These are phyloP conservation scores for Rhododendron ferrugineum DNA, from an alignment of 148 eudicot species.

Conservation along the genomic window DNA sequence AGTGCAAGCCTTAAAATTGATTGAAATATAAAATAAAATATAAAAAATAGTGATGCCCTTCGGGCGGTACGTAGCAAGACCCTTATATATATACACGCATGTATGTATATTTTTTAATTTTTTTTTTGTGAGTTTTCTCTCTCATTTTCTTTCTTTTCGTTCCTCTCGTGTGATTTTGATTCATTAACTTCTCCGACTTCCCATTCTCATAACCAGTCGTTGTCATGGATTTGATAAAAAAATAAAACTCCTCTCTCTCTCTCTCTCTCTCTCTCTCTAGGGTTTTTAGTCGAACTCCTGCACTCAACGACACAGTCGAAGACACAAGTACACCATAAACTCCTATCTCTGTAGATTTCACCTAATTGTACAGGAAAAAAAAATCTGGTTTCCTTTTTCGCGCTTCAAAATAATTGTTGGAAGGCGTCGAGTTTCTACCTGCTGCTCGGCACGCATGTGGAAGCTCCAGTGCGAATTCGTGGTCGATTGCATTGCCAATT, in stretches of 20 bases:
- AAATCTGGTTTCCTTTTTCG: background rate
- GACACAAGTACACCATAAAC: background rate
- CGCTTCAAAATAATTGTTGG: background rate
- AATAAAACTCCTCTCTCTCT: background rate
- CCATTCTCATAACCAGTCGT: conserved; percentile 6
- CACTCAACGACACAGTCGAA: background rate
- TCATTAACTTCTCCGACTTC: conserved; percentile 11
- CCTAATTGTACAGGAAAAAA: background rate
- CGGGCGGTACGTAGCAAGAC: too few species aligned
- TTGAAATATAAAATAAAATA: too few species aligned
- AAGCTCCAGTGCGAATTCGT: background rate
- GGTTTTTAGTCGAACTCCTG: background rate
- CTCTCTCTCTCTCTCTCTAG: conserved; percentile 4
- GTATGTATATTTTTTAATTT: background rate
- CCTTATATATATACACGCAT: background rate
- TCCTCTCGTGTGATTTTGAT: background rate
- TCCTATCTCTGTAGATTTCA: background rate
- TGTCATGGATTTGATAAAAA: conserved; percentile 1
- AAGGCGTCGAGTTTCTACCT: background rate
- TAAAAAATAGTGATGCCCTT: too few species aligned
- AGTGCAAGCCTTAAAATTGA: too few species aligned
- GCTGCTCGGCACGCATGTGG: background rate
- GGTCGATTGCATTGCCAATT: conserved; percentile 3
- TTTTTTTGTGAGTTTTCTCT: background rate
- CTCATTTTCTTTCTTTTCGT: background rate